A percentile compares a stretch with the other conserved stretches of the same genome.
Evolutionary conservation across 305 asterid species (phyloP).

Genomic region (Stenogyne calaminthoides): DNA sequence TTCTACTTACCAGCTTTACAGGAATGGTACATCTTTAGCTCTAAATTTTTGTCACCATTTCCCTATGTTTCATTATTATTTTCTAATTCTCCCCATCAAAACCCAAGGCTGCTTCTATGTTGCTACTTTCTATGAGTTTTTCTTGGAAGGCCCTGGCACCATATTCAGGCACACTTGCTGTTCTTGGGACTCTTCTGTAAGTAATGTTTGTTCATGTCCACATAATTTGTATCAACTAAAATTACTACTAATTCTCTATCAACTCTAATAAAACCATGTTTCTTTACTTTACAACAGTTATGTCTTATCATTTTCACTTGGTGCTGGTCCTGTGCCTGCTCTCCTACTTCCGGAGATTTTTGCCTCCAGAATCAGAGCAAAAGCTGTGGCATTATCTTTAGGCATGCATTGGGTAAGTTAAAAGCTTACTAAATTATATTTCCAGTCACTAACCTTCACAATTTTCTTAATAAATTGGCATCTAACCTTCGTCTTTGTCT

Average conservation of each 20-base stretch:
- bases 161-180: constrained; percentile 86
- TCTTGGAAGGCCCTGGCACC: constrained; percentile 85
- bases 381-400: constrained; percentile 87
- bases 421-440: not conserved
- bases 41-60: not conserved
- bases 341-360: constrained; percentile 96
- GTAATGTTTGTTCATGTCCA: constrained; percentile 34
- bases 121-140: constrained; percentile 78
- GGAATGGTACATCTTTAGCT: constrained; percentile 71
- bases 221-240: constrained; percentile 13
- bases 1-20: constrained; percentile 78
- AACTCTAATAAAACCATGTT: constrained; percentile 3
- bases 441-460: too few relatives aligned
- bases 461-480: not conserved
- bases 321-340: constrained; percentile 99
- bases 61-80: not conserved
- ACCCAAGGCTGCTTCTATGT: constrained; percentile 84
- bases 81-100: constrained; percentile 17
- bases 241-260: not conserved
- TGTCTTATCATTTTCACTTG: constrained; percentile 89
- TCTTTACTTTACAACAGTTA: constrained; percentile 53
- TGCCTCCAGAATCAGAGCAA: constrained; percentile 93
- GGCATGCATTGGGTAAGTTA: constrained; percentile 93
- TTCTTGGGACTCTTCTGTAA: constrained; percentile 95
- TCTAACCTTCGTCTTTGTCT: not conserved